phyloP scores from a whole-genome alignment of 257 asterid species.

The Capsicum rhomboideum region DNA sequence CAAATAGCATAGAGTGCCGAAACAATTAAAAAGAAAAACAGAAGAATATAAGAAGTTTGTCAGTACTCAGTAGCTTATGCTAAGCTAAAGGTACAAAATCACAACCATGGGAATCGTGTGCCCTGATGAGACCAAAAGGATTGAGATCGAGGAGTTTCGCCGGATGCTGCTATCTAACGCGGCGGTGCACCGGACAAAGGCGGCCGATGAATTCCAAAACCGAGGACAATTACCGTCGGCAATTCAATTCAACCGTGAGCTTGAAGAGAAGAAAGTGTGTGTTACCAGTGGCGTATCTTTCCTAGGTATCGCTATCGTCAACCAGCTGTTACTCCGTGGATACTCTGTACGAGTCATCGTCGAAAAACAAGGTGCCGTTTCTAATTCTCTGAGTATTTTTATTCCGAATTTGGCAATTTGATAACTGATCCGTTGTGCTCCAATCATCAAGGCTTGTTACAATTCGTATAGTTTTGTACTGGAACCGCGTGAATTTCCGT shows the following conservation, averaged over 20 bases:
- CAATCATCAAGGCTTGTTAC: neutral
- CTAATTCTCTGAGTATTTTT: neutral
- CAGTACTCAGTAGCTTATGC: neutral
- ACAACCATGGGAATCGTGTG: conserved; percentile 46
- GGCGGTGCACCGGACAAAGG: conserved; percentile 52
- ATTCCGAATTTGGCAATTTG: neutral
- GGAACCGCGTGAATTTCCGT: neutral
- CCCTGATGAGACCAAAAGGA: conserved; percentile 40
- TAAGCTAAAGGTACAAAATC: neutral
- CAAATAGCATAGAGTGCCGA: too few species aligned
- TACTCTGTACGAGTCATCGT: conserved; percentile 81
- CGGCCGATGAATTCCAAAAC: conserved; percentile 20
- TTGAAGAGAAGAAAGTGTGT: conserved; percentile 50
- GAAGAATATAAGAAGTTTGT: neutral
- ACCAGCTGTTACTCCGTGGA: conserved; percentile 73
- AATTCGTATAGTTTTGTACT: neutral
- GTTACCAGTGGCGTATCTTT: conserved; percentile 93
- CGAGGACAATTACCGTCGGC: neutral
- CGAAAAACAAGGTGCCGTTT: conserved; percentile 58
- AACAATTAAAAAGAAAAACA: too few species aligned
- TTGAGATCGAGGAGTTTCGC: conserved; percentile 68
- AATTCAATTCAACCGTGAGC: conserved; percentile 14
- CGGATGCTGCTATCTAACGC: conserved; percentile 71
- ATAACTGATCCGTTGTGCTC: neutral
- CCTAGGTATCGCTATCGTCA: conserved; percentile 72